Base-by-base conservation (phyloP, 2,329 filamentous ascomycete species). In the Penicillium sp. region DNA sequence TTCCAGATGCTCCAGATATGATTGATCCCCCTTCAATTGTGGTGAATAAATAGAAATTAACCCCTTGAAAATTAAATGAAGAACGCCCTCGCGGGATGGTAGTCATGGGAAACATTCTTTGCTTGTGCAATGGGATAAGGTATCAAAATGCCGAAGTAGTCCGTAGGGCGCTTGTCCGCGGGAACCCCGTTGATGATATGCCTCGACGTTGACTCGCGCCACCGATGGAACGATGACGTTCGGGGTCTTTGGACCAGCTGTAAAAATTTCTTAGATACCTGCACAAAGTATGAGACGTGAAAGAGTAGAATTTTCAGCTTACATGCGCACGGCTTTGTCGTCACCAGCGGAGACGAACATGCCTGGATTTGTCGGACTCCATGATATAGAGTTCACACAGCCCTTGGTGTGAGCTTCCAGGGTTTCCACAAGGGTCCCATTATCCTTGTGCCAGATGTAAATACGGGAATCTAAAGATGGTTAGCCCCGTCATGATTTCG, bases 331-430 rank as follows among this genome's bases (percentile, higher is more conserved):
- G 73, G 85, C 88, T 57, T 84, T 83, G 72, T 98, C 95, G 75
- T 99, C 95, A 19, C 94, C 93, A 60, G 91, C 94, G 13, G 93
- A 94, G 16, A 93, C 95, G 77, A 97, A 92, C 81, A 97, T 89
- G 63, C 86, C 86, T 0, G 92, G 88, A 71, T 97, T 87, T 11
- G 80, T 83, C 1, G 95, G 93, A 70, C 94, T 95, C 94, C 95
- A 99, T 25, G 89, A 85, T 40, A 96, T 90, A 7, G 92, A 86
- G 73, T 97, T 98, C 65, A 95, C 94, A 62, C 87, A 89, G 37
- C 92, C 89, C 13, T 85, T 84, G 6, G 81, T 80, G 52, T 98
- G 94, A 0, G 88, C 93, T 35, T 87, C 84, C 2, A 98, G 81
- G 52, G 86, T 88, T 71, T 93, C 91, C 6, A 99, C 87, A 0